Evolutionary conservation across 768 basidiomycete species (phyloP), one percentile per base, ranked within the genome.

Genomic region (Floccularia luteovirens): DNA sequence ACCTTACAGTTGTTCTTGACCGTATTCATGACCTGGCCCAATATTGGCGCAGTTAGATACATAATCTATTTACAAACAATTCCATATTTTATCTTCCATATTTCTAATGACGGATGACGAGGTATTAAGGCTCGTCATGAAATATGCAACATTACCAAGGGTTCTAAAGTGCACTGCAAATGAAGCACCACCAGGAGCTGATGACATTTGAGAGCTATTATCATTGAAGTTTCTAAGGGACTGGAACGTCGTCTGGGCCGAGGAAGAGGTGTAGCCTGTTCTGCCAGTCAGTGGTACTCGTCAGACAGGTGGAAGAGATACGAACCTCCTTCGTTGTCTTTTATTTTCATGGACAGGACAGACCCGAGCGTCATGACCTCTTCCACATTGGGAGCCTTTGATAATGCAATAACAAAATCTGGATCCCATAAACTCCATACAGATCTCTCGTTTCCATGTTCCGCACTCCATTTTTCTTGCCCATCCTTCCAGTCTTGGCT

Each of bases 381-480:
- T 19, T 76, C 72, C 10, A 94, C 82, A 5, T 56, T 48, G 2
- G 64, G 60, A 33, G 75, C 49, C 19, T 56, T 53, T 19, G 90
- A 91, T 5, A 93, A 48, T 4, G 63, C 64, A 19, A 66, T 54
- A 14, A 93, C 70, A 50, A 93, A 92, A 1, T 59, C 61, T 0
- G 78, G 78, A 47, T 80, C 77, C 93, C 93, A 97, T 52, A 94
- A 74, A 58, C 90, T 93, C 90, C 90, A 96, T 1, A 83, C 63
- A 1, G 49, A 50, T 7, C 56, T 50, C 4, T 44, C 36, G 7
- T 41, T 44, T 1, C 53, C 54, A 28, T 52, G 52, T 3, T 42
- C 44, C 17, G 47, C 48, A 8, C 43, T 42, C 92, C 94, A 96
- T 38, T 67, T 67, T 1, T 37, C 57, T 52, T 69, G 70, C 11